Conservation (phyloP, 805 yeast genomes). For the Yamadazyma insecticola region DNA sequence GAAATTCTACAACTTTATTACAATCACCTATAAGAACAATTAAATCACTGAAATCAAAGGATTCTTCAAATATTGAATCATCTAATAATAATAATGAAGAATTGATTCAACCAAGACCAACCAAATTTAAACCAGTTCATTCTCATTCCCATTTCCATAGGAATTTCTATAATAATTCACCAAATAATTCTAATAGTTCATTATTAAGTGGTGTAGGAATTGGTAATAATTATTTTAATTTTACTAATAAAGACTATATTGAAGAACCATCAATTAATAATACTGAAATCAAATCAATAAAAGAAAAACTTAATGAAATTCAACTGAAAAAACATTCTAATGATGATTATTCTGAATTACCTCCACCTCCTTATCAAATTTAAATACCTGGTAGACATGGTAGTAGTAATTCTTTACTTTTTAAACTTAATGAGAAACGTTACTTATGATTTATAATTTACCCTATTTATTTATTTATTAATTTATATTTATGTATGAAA, state of each 20-base stretch:
- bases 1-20: no score
- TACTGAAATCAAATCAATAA: constrained; percentile 14
- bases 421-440: no score
- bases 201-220: constrained; percentile 30
- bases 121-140: constrained; percentile 13
- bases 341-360: no score
- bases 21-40: no score
- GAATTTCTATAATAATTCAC: constrained; percentile 9
- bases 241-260: constrained; percentile 23
- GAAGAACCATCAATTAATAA: not conserved
- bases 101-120: constrained; percentile 13
- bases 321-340: no score
- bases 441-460: no score
- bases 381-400: no score
- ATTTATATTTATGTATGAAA: no score
- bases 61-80: not conserved
- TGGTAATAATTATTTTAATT: constrained; percentile 33
- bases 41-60: not conserved
- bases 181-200: constrained; percentile 14
- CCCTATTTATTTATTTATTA: no score
- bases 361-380: constrained; percentile 26
- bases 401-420: no score
- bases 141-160: constrained; percentile 17
- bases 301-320: constrained; percentile 14
- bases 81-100: no score